Evolutionary conservation across 169 alveolate genomes (phyloP).

Genomic region (Sarcocystis neurona): DNA sequence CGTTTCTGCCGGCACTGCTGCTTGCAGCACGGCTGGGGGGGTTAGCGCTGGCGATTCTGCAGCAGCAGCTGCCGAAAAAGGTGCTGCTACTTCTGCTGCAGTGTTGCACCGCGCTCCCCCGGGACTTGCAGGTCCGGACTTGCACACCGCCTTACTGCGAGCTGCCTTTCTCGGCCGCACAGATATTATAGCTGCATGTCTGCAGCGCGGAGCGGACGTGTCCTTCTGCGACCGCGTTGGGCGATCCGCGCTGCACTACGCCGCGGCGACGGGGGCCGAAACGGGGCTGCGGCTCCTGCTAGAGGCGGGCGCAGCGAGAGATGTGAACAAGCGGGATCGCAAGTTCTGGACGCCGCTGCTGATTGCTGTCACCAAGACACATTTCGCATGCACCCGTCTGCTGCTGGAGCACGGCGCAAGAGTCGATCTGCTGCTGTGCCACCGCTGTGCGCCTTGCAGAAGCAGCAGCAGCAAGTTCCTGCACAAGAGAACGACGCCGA

Average conservation of each 20-base stretch:
- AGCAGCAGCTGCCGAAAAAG: constrained; percentile 21
- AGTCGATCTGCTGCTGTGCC: constrained; percentile 61
- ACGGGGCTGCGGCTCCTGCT: constrained; percentile 67
- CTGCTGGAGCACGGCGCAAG: constrained; percentile 73
- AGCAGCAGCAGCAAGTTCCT: constrained; percentile 55
- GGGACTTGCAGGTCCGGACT: constrained; percentile 56
- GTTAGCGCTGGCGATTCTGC: not conserved
- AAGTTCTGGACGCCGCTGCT: constrained; percentile 77
- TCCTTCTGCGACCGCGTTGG: constrained; percentile 69
- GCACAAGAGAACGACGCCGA: not conserved
- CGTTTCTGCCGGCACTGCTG: not conserved
- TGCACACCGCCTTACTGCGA: constrained; percentile 47
- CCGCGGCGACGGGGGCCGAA: constrained; percentile 73
- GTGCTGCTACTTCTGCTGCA: constrained; percentile 15
- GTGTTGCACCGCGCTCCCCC: constrained; percentile 54
- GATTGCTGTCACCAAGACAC: constrained; percentile 74
- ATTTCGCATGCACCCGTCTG: constrained; percentile 66
- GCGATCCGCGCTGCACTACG: constrained; percentile 75
- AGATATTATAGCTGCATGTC: constrained; percentile 30
- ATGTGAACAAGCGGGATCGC: constrained; percentile 62
- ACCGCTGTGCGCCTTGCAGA: constrained; percentile 76
- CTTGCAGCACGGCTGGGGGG: constrained; percentile 3
- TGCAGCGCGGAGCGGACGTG: constrained; percentile 49
- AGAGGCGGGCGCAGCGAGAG: constrained; percentile 37
- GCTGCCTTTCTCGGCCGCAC: constrained; percentile 52